Evolutionary conservation across 78 protist genomes (phyloP).

Genomic region (Dictyostelium firmibasis): DNA sequence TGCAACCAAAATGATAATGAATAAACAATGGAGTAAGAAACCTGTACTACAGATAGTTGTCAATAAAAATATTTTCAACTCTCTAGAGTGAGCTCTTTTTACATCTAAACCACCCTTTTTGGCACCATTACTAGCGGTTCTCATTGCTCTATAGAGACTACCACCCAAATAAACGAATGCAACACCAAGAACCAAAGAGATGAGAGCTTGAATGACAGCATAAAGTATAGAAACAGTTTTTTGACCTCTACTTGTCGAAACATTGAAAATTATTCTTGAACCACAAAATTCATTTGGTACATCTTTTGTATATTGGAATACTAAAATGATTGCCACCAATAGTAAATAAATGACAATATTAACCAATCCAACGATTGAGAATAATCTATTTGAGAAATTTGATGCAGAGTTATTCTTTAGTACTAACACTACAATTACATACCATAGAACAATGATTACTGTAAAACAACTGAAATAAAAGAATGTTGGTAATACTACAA

Average conservation of each 20-base stretch:
- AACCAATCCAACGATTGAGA: background rate
- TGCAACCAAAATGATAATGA: background rate
- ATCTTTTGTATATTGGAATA: background rate
- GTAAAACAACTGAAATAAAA: conserved; percentile 16
- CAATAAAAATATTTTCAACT: background rate
- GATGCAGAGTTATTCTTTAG: background rate
- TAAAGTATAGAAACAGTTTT: background rate
- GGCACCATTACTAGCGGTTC: background rate
- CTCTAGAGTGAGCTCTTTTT: background rate
- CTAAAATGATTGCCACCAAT: background rate
- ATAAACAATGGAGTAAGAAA: conserved; percentile 15
- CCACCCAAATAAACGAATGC: background rate
- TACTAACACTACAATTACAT: background rate
- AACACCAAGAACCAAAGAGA: conserved; percentile 3
- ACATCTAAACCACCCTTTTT: background rate
- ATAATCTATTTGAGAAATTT: background rate
- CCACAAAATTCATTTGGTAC: background rate
- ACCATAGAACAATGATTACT: conserved; percentile 11
- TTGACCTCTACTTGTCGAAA: background rate
- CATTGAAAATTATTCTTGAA: background rate
- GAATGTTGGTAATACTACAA: conserved; percentile 15
- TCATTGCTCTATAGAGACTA: background rate
- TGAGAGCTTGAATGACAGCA: conserved; percentile 8
- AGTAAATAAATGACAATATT: conserved; percentile 6
- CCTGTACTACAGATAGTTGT: background rate